Base-by-base conservation (phyloP, 768 basidiomycete species). In the Pleurotus sapidus region DNA sequence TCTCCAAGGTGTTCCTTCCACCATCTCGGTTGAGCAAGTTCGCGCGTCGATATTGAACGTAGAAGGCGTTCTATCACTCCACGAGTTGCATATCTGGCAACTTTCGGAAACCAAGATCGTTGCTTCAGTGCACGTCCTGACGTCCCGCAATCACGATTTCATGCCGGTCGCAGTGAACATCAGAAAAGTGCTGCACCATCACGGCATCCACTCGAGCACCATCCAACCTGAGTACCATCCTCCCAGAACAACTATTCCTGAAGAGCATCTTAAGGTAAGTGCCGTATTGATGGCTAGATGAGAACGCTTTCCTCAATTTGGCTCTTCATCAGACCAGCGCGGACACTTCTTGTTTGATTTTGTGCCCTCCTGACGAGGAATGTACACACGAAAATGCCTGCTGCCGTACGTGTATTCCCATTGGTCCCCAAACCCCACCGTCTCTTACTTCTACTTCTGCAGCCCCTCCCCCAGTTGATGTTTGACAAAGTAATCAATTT, bases 31-130 rank as follows among this genome's bases (percentile, higher is more conserved):
- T 18, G 94, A 96, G n/a, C 84, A 88, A 61, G 89, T 98, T 17
- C 85, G 89, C 46, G 72, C 77, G n/a, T 85, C 89, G 4, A 96
- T 99, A 57, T 77, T 90, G 12, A 75, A 74, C 3, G 90, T 98
- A 23, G 81, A 89, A 3, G 96, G 97, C 48, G 97, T 95, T 24
- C 72, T 87, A 53, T 91, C 90, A 20, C 64, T 98, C 25, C 97
- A 98, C 65, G 93, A 98, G 67, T 80, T 99, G 24, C 97, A 99
- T 72, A 85, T 98, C 54, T 99, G 97, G 97, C 94, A 96, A 66
- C 82, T 99, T 48, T 95, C 93, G 8, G 97, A 99, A 73, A 86
- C 83, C 57, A 98, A 97, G 69, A 86, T 95, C 55, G 89, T 99
- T 43, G 95, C 95, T 8, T 95, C 92, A 1, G 96, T 99, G 23